These are phyloP conservation scores for Cyanidiococcus yangmingshanensis DNA, from an alignment of 23 red algal species.

Conservation along the genomic window DNA sequence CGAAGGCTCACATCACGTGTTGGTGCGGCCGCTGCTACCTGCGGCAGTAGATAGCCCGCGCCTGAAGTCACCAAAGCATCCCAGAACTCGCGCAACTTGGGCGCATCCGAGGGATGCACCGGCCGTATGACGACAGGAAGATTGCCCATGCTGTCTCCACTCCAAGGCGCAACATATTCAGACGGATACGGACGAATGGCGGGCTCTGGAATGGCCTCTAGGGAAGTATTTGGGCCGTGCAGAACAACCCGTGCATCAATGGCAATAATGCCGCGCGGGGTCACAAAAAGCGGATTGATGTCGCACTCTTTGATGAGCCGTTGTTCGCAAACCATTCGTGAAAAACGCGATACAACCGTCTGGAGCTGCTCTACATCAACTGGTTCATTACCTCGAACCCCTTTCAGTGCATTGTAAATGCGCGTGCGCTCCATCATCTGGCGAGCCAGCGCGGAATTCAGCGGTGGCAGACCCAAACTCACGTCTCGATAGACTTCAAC, in stretches of 20 bases:
- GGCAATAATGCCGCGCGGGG: constrained; percentile 16
- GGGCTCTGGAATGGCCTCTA: constrained; percentile 1
- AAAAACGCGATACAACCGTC: constrained; percentile 23
- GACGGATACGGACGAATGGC: constrained; percentile 31
- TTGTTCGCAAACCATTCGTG: constrained; percentile 26
- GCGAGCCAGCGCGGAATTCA: constrained; percentile 26
- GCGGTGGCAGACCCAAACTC: constrained; percentile 21
- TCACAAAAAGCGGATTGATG: constrained; percentile 32
- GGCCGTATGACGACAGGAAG: constrained; percentile 22
- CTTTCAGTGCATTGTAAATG: constrained; percentile 20
- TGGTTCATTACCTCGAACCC: neutral
- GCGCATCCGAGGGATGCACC: constrained; percentile 24
- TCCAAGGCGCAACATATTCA: constrained; percentile 27
- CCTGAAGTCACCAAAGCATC: neutral
- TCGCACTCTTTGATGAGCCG: constrained; percentile 26
- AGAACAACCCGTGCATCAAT: constrained; percentile 28
- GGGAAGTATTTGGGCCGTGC: constrained; percentile 1
- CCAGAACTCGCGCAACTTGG: constrained; percentile 4
- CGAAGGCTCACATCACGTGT: neutral
- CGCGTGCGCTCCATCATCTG: constrained; percentile 28
- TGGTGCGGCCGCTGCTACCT: neutral
- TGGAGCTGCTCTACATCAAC: constrained; percentile 17
- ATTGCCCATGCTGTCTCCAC: constrained; percentile 32
- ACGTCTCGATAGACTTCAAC: constrained; percentile 30
- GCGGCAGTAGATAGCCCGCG: neutral